phyloP scores from a whole-genome alignment of 106 monocot species.

The Apostasia ramifera region DNA sequence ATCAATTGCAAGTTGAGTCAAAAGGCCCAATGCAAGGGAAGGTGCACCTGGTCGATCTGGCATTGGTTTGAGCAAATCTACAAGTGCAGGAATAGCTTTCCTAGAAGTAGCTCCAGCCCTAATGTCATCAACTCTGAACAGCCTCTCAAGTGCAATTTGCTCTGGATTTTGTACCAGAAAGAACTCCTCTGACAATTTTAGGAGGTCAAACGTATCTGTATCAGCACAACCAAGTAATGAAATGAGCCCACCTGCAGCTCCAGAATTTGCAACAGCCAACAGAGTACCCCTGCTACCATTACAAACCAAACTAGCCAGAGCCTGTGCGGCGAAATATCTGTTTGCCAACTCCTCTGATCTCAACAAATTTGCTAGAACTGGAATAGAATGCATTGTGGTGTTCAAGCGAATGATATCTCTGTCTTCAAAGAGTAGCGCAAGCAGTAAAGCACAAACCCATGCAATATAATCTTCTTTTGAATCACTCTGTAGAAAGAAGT shows the following conservation, averaged over 20 bases:
- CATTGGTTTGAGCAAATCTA: conserved; percentile 97
- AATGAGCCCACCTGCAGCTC: conserved; percentile 65
- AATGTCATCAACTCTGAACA: conserved; percentile 94
- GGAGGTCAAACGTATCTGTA: conserved; percentile 71
- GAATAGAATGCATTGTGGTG: conserved; percentile 66
- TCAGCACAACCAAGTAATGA: conserved; percentile 98
- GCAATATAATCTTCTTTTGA: conserved; percentile 64
- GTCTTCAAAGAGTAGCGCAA: conserved; percentile 79
- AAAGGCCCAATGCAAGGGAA: conserved; percentile 69
- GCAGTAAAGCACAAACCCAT: conserved; percentile 84
- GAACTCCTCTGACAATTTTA: conserved; percentile 81
- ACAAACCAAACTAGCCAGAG: conserved; percentile 71
- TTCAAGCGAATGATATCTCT: conserved; percentile 66
- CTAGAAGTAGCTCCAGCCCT: conserved; percentile 67
- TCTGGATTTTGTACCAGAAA: conserved; percentile 63
- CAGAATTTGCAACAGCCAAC: conserved; percentile 88
- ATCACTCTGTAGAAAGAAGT: conserved; percentile 45
- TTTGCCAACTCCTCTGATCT: conserved; percentile 75
- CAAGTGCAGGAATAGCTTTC: conserved; percentile 86
- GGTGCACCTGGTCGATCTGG: conserved; percentile 97
- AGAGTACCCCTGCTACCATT: conserved; percentile 82
- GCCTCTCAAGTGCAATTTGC: conserved; percentile 59
- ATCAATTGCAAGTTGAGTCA: conserved; percentile 80
- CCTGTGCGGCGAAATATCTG: conserved; percentile 96
- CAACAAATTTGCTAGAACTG: conserved; percentile 68